Base-by-base conservation (phyloP, 148 eudicot genomes). In the Rhododendron williamsianum region DNA sequence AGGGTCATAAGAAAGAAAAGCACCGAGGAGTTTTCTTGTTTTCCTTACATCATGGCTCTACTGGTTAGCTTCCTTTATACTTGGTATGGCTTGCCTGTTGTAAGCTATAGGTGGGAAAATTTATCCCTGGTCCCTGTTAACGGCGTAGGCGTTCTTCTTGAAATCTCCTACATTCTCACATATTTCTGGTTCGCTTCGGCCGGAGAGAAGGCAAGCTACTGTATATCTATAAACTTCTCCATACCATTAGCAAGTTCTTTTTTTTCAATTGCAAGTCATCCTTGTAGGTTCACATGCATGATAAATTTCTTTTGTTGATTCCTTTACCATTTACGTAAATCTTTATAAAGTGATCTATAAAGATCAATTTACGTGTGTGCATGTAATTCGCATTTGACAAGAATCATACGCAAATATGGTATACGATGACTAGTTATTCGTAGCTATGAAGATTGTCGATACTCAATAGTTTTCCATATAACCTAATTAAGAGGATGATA, bases 31-130 rank as follows among this genome's bases (percentile, higher is more conserved):
- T 95, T 89, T 81, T 93, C 98, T 33, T 92, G 93, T 36, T 88
- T 95, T 60, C 96, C 98, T 0, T 95, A 93, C 89, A 87, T 90
- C 46, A 35, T 93, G 51, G 94, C 98, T 58, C 87, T 95, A 49
- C 74, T 87, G 10, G 93, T 91, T 56, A 90, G 95, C 69, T 93
- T 89, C 51, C 41, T 93, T 38, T 95, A 93, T 82, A 89, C 94
- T 86, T 95, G 98, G 98, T 95, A 95, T 49, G 95, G 96, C 72
- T 89, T 93, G 89, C 98, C 98, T 45, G 52, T 93, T 21, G 96
- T 93, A 72, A 92, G 98, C 81, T 76, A 46, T 46, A 78, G 87
- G 77, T 95, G 95, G 98, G 94, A 95, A 86, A 95, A 95, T 86
- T 85, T 92, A 84, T 87, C 91, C n/a, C 77, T 93, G 51, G 86